Base-by-base conservation (phyloP, 2,329 filamentous ascomycete species). In the Piedraia hortae region DNA sequence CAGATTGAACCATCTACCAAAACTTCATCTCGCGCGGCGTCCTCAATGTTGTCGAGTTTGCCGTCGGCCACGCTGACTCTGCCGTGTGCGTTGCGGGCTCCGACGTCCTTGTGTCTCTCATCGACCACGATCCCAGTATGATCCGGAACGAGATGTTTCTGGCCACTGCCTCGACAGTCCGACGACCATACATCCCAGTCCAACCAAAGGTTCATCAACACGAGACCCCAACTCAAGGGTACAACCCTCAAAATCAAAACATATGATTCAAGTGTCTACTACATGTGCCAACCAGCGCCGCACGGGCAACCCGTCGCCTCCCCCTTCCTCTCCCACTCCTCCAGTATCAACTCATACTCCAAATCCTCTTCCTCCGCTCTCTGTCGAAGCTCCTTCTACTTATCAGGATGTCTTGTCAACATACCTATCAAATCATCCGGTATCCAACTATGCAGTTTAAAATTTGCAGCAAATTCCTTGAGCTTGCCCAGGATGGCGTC, bases 121-220 rank as follows among this genome's bases (percentile, higher is more conserved):
- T 97, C 34, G 85, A 97, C 36, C 80, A 93, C 39, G 85, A 97
- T 36, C 72, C 82, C 2, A 63, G 78, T 34, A 78, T 91, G 70
- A 82, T 97, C 41, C 71, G 85, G 21, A 67, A 71, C 33, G 88
- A 82, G 24, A 80, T 93, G 35, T 82, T 90, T 44, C 75, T 78
- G 29, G 77, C 89, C n/a, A n/a, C n/a, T n/a, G n/a, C n/a, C n/a
- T n/a, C n/a, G n/a, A n/a, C n/a, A n/a, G n/a, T n/a, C n/a, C n/a
- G n/a, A n/a, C n/a, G n/a, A n/a, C n/a, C n/a, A n/a, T n/a, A n/a
- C n/a, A n/a, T n/a, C n/a, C n/a, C n/a, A n/a, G n/a, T n/a, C n/a
- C n/a, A n/a, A n/a, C n/a, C n/a, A n/a, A n/a, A n/a, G n/a, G n/a
- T n/a, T n/a, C n/a, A n/a, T n/a, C n/a, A n/a, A n/a, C n/a, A n/a